Evolutionary conservation across 352 stramenopile species (phyloP).

Genomic region (Globisporangium okanoganense): DNA sequence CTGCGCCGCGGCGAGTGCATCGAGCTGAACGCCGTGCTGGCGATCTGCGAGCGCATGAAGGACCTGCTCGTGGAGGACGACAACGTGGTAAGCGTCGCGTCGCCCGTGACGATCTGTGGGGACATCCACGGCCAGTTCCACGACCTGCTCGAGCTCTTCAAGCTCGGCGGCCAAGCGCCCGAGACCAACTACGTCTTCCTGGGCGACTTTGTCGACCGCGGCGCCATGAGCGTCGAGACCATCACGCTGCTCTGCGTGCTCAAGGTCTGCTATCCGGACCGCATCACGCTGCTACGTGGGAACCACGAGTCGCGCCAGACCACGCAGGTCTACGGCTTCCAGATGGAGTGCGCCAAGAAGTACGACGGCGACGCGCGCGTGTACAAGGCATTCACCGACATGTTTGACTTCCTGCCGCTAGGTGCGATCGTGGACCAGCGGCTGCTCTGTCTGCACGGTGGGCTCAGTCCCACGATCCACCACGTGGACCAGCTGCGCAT

Average conservation of each 20-base stretch:
- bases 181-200: slow-evolving; percentile 92
- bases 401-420: slow-evolving; percentile 75
- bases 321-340: slow-evolving; percentile 80
- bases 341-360: slow-evolving; percentile 85
- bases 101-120: slow-evolving; percentile 84
- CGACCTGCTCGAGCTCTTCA: slow-evolving; percentile 94
- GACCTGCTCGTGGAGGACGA: slow-evolving; percentile 73
- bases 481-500: slow-evolving; percentile 92
- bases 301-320: slow-evolving; percentile 94
- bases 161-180: slow-evolving; percentile 86
- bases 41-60: slow-evolving; percentile 65
- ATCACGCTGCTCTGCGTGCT: slow-evolving; percentile 90
- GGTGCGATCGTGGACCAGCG: slow-evolving; percentile 78
- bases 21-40: slow-evolving; percentile 47
- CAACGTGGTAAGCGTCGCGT: slow-evolving; percentile 74
- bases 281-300: slow-evolving; percentile 91
- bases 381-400: slow-evolving; percentile 77
- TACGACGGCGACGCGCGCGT: slow-evolving; percentile 70
- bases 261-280: slow-evolving; percentile 86
- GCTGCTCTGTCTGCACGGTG: slow-evolving; percentile 65
- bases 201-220: slow-evolving; percentile 97
- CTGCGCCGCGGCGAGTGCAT: slow-evolving; percentile 53
- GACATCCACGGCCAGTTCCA: slow-evolving; percentile 98
- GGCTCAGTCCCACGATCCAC: slow-evolving; percentile 62
- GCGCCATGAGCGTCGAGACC: slow-evolving; percentile 94